These are phyloP conservation scores for Lachnellula subtilissima DNA, from an alignment of 2,329 filamentous ascomycete species.

Conservation along the genomic window DNA sequence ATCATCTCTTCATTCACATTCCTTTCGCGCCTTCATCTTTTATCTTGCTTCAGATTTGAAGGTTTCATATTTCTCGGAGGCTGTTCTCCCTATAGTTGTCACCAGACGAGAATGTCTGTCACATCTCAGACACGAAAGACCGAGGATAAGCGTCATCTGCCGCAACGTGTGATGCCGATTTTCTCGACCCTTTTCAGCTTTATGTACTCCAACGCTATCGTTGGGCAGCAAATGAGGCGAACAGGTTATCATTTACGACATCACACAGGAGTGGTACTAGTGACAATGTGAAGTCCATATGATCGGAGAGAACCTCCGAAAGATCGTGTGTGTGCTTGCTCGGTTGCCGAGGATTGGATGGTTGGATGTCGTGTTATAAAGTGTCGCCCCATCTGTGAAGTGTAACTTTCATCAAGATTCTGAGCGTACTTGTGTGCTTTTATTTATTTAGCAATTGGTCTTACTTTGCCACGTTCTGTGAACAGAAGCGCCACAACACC, in stretches of 20 bases:
- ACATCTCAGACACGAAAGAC: neutral
- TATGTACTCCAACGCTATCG: neutral
- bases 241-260: neutral
- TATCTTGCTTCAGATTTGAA: slow-evolving; percentile 35
- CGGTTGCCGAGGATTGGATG: too few species aligned
- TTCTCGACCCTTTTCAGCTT: neutral
- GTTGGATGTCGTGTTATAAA: too few species aligned
- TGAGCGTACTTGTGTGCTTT: too few species aligned
- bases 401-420: too few species aligned
- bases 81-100: neutral
- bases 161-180: neutral
- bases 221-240: neutral
- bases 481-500: too few species aligned
- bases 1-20: neutral
- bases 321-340: too few species aligned
- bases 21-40: slow-evolving; percentile 42
- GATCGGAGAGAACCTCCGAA: neutral
- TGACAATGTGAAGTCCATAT: neutral
- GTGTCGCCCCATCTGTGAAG: too few species aligned
- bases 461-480: too few species aligned
- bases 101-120: neutral
- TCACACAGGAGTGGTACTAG: neutral
- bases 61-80: neutral
- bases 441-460: too few species aligned
- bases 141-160: neutral